phyloP scores from a whole-genome alignment of 2,329 filamentous ascomycete species.

The Stemphylium lycopersici region DNA sequence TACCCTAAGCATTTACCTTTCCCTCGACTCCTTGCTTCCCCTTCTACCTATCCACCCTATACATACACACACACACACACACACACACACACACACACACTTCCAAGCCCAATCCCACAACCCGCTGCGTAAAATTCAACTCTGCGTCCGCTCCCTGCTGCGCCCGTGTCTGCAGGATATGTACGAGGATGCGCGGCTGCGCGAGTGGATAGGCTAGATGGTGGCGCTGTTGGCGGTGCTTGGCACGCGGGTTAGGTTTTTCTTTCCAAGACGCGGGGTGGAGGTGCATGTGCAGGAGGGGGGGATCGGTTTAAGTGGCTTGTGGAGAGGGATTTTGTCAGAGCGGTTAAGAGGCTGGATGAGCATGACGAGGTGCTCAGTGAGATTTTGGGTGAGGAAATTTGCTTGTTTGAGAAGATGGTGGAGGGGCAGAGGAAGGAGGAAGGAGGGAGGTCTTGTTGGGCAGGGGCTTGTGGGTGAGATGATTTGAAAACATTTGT shows the following conservation, averaged over 20 bases:
- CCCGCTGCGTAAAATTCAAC: not conserved
- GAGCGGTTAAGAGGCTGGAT: not conserved
- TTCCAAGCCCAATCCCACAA: not conserved
- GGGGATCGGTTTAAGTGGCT: not conserved
- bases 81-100: not conserved
- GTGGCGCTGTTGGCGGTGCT: not conserved
- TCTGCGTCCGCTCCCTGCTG: conserved; percentile 9
- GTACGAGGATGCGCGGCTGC: not conserved
- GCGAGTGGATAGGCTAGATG: not conserved
- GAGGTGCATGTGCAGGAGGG: too few species aligned
- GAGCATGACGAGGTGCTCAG: conserved; percentile 3
- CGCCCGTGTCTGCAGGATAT: conserved; percentile 9
- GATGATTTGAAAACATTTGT: too few species aligned
- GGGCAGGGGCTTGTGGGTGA: too few species aligned
- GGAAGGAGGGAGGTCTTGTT: too few species aligned
- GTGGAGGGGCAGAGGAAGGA: too few species aligned
- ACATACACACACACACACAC: not conserved
- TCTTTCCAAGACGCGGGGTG: not conserved
- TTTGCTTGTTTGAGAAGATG: not conserved
- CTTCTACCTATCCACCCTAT: not conserved
- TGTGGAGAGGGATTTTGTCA: conserved; percentile 3
- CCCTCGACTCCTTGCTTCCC: conserved; percentile 3
- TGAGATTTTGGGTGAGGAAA: conserved; percentile 12
- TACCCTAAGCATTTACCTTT: not conserved
- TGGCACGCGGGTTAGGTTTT: conserved; percentile 8